Evolutionary conservation across 2,329 filamentous ascomycete genomes (phyloP), one percentile per base, ranked within the genome.

Genomic region (Penicillium hesseltinei): DNA sequence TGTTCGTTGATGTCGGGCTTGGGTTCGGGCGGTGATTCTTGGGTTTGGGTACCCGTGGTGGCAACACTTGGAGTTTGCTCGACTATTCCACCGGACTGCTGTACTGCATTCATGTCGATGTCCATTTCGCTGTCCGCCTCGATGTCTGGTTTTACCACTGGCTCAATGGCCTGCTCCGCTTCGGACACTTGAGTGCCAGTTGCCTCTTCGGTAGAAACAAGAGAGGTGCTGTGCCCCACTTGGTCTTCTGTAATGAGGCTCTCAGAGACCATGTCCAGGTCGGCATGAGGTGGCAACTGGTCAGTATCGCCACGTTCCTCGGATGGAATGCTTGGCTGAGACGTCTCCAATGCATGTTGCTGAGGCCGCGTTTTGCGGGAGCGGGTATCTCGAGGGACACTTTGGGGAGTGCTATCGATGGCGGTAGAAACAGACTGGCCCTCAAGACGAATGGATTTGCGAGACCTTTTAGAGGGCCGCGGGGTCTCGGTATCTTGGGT

Each of bases 371-470:
- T 63, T 45, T 62, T 69, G 40, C 65, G 64, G 35, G 66, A 60
- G 27, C 63, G 62, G 19, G 49, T 63, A 21, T 51, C 50, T 6
- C 57, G 62, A 7, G 62, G 15, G 61, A 61, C 25, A 56, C 15
- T 58, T 50, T 15, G 51, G 27, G 25, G 61, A 48, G 21, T 29
- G 58, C 63, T 60, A 27, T 61, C 62, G 5, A 58, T 31, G 8
- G 57, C 43, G 17, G 44, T 40, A 7, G 61, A 59, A 7, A 56
- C 59, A 35, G 62, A 47, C 29, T 67, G 58, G 9, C 66, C 66
- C 11, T 68, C 69, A 27, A 70, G 62, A 25, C 71, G 68, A 15
- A 59, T 59, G 3, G 73, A 74, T 48, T 70, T 70, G 39, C 64
- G 64, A 4, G 59, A 51, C 36, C 69, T 61, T 57, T 73, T 73